These are phyloP conservation scores for Xylaria polymorpha DNA, from an alignment of 2,329 filamentous ascomycete genomes.

Conservation along the genomic window DNA sequence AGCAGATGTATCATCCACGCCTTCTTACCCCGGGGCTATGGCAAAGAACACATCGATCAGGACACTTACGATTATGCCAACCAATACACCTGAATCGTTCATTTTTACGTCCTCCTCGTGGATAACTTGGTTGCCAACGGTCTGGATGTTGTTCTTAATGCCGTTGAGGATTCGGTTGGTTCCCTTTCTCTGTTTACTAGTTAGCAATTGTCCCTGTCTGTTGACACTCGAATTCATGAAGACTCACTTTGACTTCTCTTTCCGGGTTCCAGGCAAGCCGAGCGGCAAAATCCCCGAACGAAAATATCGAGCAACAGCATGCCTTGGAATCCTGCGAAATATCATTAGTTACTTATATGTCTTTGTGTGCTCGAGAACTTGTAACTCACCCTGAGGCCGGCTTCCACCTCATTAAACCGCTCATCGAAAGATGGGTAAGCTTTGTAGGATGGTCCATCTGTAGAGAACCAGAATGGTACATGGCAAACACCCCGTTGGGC, in stretches of 20 bases:
- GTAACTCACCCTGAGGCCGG: conserved; percentile 14
- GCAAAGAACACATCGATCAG: neutral
- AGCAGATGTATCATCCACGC: neutral
- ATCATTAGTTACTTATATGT: conserved; percentile 1
- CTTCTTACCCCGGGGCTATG: neutral
- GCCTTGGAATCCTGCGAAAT: conserved; percentile 24
- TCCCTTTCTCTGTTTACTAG: conserved; percentile 19
- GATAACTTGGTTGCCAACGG: neutral
- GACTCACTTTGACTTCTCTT: conserved; percentile 25
- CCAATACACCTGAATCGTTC: neutral
- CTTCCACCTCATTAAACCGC: neutral
- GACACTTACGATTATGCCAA: conserved; percentile 14
- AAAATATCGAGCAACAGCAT: conserved; percentile 18
- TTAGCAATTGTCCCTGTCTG: neutral
- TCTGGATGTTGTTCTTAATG: neutral
- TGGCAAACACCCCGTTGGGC: conserved; percentile 19
- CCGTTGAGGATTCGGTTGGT: conserved; percentile 6
- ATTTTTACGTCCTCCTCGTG: neutral
- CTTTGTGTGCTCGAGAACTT: neutral
- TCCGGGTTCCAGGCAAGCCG: conserved; percentile 32
- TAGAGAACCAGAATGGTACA: conserved; percentile 5
- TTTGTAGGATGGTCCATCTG: conserved; percentile 8
- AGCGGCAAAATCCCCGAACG: neutral
- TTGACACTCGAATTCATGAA: neutral
- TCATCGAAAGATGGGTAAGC: conserved; percentile 19